Conservation (phyloP, 352 stramenopile genomes). For the Globisporangium echinulatum region DNA sequence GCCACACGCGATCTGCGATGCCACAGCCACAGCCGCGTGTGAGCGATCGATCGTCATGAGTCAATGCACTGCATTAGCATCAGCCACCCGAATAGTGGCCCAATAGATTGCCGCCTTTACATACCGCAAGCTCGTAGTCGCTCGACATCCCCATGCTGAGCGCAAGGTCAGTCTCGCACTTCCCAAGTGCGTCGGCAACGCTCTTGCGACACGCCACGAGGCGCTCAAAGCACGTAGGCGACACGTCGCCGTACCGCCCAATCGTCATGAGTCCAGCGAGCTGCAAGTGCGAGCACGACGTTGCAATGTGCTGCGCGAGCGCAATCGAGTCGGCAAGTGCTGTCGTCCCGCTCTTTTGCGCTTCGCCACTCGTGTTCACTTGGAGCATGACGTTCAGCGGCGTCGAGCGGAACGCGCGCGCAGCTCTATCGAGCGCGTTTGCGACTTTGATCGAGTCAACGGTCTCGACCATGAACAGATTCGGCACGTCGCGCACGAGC, state of each 20-base stretch:
- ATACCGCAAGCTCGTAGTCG: slow-evolving; percentile 93
- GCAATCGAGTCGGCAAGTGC: slow-evolving; percentile 67
- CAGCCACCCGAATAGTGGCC: neutral
- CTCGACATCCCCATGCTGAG: slow-evolving; percentile 99
- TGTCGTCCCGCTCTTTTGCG: slow-evolving; percentile 95
- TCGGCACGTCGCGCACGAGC: slow-evolving; percentile 88
- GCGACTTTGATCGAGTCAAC: slow-evolving; percentile 96
- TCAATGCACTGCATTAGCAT: neutral
- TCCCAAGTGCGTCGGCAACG: slow-evolving; percentile 61
- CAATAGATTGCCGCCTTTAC: slow-evolving; percentile 13
- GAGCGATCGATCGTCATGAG: neutral
- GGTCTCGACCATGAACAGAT: slow-evolving; percentile 95
- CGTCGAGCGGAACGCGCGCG: slow-evolving; percentile 46
- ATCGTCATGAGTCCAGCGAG: slow-evolving; percentile 99
- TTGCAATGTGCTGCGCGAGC: slow-evolving; percentile 84
- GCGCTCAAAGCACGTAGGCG: slow-evolving; percentile 88
- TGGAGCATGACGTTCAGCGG: slow-evolving; percentile 95
- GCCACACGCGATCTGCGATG: slow-evolving; percentile 86
- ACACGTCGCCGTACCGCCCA: slow-evolving; percentile 91
- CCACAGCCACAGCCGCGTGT: slow-evolving; percentile 1
- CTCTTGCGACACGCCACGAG: slow-evolving; percentile 67
- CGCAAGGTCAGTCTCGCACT: slow-evolving; percentile 70
- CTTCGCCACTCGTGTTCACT: slow-evolving; percentile 97
- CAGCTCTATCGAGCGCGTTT: slow-evolving; percentile 91
- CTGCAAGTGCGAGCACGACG: slow-evolving; percentile 88